Evolutionary conservation across 2,329 filamentous ascomycete species (phyloP), one percentile per base, ranked within the genome.

Genomic region (Pseudogymnoascus destructans): DNA sequence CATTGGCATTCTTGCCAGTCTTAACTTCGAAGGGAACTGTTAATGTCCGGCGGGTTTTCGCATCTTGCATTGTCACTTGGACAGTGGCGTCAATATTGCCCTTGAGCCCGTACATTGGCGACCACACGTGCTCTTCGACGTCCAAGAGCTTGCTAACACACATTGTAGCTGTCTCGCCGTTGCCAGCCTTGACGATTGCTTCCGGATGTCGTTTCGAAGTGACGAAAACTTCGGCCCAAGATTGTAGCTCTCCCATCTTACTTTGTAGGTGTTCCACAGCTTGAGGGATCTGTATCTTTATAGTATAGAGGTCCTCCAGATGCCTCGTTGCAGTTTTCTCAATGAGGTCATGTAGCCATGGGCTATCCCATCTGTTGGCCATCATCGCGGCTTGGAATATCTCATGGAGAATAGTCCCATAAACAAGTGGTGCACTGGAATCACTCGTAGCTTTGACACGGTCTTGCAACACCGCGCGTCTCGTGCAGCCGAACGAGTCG

Each of bases 101-200:
- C 70, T 98, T 98, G 13, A 98, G 76, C 0, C 93, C 93, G 69
- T 95, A 98, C 82, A 90, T 92, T 0, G 93, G 93, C 5, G 92
- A 97, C 93, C 93, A 98, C 25, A 98, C 84, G 68, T 97, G 93
- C 70, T 98, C 93, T 70, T 98, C 93, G 8, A 98, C 88, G 68
- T 97, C 93, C 11, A 98, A 84, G 25, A 98, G 76, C 69, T 97
- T 98, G 66, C 85, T 95, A 64, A 98, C 84, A 64, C 87, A 90
- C 79, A 97, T 85, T 59, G 79, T 85, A 9, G 86, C 81, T 63
- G 84, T 86, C 57, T 86, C 81, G 38, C 86, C 86, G 67, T 90
- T 86, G 52, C 87, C 81, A 63, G 91, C 89, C 64, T 89, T 85
- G 21, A 95, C 85, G 38, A 89, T 69, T 2, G 89, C 90, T 63